Evolutionary conservation across 2,329 filamentous ascomycete genomes (phyloP), one percentile per base, ranked within the genome.

Genomic region (Calonectria naviculata): DNA sequence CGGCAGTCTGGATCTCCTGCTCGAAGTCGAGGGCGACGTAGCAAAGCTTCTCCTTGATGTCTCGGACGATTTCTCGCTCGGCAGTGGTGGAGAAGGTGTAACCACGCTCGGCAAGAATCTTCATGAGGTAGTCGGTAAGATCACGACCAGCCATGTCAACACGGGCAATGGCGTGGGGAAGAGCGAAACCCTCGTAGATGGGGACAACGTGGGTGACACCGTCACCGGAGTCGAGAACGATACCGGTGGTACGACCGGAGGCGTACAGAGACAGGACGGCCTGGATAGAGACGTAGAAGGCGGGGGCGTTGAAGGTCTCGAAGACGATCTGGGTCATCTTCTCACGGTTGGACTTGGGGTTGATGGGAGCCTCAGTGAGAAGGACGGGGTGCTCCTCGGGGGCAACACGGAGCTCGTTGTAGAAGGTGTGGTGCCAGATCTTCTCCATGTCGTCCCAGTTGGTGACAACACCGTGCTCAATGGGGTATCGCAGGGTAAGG

Each of bases 371-470:
- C 91, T 99, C 97, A 81, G 97, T 99, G 87, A 99, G 92, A 85
- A 99, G 93, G 85, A 98, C 95, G 82, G 97, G 97, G 93, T 99
- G 97, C 93, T 99, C 97, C 92, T 99, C 97, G 82, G 97, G 97
- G 82, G 97, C 97, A 78, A 99, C 97, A 96, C 97, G 96, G 85
- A 99, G 92, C 92, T 99, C 97, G 90, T 99, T 99, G 94, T 98
- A 99, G 92, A 99, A 99, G 85, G 97, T 98, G 94, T 99, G 97
- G 89, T 99, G 97, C 97, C 97, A 99, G 83, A 99, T 98, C 93
- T 98, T 98, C 92, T 98, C 97, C 97, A 98, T 98, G 88, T 98
- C 97, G 87, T 99, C 97, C 97, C 97, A 99, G 94, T 98, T 98
- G 90, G 97, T 99, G 85, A 99, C 97, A 83, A 99, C 97, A 97